A percentile compares a stretch with the other conserved stretches of the same genome.
phyloP scores from a whole-genome alignment of 2,329 filamentous ascomycete species.

The Penicillium sp. region DNA sequence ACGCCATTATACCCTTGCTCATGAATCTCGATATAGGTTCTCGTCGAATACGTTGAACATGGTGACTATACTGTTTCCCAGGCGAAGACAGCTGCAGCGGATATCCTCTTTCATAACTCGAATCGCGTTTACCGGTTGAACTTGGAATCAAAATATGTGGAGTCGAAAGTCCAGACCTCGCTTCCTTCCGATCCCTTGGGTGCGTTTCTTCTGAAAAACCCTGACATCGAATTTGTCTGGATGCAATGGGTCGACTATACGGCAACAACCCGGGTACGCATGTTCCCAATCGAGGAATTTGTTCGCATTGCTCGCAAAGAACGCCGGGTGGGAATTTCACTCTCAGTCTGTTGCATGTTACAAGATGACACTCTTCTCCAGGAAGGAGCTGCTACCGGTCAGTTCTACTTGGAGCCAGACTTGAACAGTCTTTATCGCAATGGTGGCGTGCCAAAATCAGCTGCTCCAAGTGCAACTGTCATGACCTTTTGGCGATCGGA shows the following conservation, averaged over 20 bases:
- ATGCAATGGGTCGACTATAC: slow-evolving; percentile 78
- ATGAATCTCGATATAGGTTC: slow-evolving; percentile 46
- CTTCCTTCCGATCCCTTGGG: slow-evolving; percentile 34
- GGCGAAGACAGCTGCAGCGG: slow-evolving; percentile 62
- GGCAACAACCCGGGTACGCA: slow-evolving; percentile 63
- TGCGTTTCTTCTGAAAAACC: slow-evolving; percentile 51
- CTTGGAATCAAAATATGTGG: slow-evolving; percentile 28
- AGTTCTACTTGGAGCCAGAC: slow-evolving; percentile 67
- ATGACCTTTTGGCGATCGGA: slow-evolving; percentile 64
- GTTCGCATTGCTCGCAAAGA: slow-evolving; percentile 47
- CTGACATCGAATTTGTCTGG: slow-evolving; percentile 63
- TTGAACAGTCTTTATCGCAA: slow-evolving; percentile 60
- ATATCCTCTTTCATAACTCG: slow-evolving; percentile 73
- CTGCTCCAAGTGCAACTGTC: slow-evolving; percentile 60
- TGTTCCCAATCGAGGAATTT: slow-evolving; percentile 64
- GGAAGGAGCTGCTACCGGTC: slow-evolving; percentile 58
- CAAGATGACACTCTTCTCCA: slow-evolving; percentile 62
- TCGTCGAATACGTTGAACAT: slow-evolving; percentile 65
- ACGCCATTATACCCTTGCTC: not conserved
- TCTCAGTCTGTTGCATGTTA: slow-evolving; percentile 63
- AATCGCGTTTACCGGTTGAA: slow-evolving; percentile 70
- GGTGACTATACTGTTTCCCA: slow-evolving; percentile 61
- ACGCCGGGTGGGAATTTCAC: slow-evolving; percentile 60
- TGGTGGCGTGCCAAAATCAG: slow-evolving; percentile 46
- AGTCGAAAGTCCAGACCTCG: not conserved